phyloP scores from a whole-genome alignment of 768 basidiomycete species.

The Sarcodon sp. region DNA sequence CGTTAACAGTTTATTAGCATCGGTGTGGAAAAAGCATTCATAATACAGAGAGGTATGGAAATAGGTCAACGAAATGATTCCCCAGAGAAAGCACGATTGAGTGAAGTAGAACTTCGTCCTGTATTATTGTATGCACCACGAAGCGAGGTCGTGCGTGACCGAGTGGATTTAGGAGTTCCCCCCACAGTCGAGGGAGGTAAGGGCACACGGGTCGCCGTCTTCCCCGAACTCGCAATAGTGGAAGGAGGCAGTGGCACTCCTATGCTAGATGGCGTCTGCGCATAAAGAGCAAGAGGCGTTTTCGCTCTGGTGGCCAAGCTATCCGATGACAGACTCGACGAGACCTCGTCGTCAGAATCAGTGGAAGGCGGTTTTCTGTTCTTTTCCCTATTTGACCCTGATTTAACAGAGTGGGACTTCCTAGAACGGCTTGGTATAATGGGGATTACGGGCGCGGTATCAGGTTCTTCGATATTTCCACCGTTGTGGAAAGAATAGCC shows the following conservation, averaged over 20 bases:
- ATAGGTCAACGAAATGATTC: too few species aligned
- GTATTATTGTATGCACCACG: too few species aligned
- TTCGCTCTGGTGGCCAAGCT: neutral
- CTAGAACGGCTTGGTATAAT: neutral
- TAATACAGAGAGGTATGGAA: constrained; percentile 6
- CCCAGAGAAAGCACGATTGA: too few species aligned
- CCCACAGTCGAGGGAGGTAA: neutral
- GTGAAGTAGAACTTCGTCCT: too few species aligned
- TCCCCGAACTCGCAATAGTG: neutral
- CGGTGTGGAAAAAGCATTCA: neutral
- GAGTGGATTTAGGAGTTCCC: neutral
- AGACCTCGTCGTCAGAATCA: neutral
- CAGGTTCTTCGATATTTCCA: neutral
- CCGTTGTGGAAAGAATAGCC: neutral
- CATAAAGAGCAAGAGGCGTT: neutral
- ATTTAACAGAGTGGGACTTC: neutral
- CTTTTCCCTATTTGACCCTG: neutral
- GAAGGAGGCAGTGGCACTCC: neutral
- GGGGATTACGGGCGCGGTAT: neutral
- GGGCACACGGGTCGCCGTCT: neutral
- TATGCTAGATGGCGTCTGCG: too few species aligned
- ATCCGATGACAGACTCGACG: neutral
- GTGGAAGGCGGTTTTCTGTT: neutral
- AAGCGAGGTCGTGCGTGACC: too few species aligned
- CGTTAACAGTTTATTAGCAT: neutral